Evolutionary conservation across 208 protist genomes (phyloP).

Genomic region (Wallacemonas sp.): DNA sequence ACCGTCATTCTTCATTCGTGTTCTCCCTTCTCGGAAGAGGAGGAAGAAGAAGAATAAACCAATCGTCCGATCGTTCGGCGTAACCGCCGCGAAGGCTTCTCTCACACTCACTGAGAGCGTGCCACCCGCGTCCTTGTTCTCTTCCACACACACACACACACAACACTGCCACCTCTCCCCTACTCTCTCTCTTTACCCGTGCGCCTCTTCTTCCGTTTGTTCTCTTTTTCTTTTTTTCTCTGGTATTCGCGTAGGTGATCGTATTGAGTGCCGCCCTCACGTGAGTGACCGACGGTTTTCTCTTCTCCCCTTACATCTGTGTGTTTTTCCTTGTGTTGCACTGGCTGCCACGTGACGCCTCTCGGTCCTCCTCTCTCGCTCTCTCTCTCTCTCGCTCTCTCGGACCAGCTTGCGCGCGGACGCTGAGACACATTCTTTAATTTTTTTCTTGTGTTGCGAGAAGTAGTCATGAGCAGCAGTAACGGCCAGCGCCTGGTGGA

Average conservation of each 20-base stretch:
- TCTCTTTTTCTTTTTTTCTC: constrained; percentile 16
- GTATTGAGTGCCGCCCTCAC: too few relatives aligned
- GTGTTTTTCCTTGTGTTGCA: neutral
- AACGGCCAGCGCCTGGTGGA: constrained; percentile 18
- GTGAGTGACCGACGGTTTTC: too few relatives aligned
- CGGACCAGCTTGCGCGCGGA: neutral
- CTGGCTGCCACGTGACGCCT: too few relatives aligned
- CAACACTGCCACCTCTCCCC: neutral
- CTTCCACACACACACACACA: constrained; percentile 2
- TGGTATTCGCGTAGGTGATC: too few relatives aligned
- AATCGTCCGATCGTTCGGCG: too few relatives aligned
- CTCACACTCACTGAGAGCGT: too few relatives aligned
- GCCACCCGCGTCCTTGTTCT: too few relatives aligned
- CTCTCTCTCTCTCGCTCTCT: neutral
- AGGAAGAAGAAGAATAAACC: neutral
- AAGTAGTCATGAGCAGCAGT: neutral
- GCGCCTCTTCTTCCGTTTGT: neutral
- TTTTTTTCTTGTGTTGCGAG: too few relatives aligned
- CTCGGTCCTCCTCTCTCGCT: neutral
- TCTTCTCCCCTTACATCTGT: too few relatives aligned
- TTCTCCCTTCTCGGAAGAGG: neutral
- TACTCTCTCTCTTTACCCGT: constrained; percentile 1
- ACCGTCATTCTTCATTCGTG: constrained; percentile 9
- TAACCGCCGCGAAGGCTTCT: too few relatives aligned
- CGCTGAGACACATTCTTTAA: too few relatives aligned